These are phyloP conservation scores for Phalaenopsis equestris DNA, from an alignment of 106 monocot species.

Conservation along the genomic window DNA sequence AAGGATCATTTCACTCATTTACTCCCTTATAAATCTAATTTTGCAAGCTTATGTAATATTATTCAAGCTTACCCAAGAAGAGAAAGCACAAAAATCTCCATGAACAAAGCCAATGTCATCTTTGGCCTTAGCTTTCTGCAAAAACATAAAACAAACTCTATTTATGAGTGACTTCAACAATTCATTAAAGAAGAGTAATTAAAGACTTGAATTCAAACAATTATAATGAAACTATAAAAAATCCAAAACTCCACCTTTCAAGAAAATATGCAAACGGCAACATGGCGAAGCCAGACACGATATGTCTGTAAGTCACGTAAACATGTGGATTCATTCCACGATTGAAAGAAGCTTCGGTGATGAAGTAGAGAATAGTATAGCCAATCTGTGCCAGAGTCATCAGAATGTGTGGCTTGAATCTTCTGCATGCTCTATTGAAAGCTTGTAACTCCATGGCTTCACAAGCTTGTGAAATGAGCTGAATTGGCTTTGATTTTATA, in stretches of 20 bases:
- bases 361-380: slow-evolving; percentile 81
- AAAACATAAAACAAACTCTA: not conserved
- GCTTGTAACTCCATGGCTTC: not conserved
- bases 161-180: no score
- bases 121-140: slow-evolving; percentile 71
- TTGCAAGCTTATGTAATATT: not conserved
- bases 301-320: slow-evolving; percentile 69
- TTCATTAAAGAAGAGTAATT: not conserved
- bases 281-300: slow-evolving; percentile 42
- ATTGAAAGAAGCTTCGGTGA: slow-evolving; percentile 86
- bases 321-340: slow-evolving; percentile 66
- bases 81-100: slow-evolving; percentile 76
- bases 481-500: not conserved
- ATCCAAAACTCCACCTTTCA: slow-evolving; percentile 28
- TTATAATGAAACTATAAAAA: no score
- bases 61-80: slow-evolving; percentile 59
- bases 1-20: not conserved
- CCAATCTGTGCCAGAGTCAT: slow-evolving; percentile 66
- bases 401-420: slow-evolving; percentile 67
- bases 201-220: not conserved
- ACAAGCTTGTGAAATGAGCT: not conserved
- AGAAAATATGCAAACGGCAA: slow-evolving; percentile 79
- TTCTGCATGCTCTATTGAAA: slow-evolving; percentile 20
- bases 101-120: slow-evolving; percentile 68
- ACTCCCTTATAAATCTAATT: not conserved